Conservation (phyloP, 495 filamentous ascomycete genomes). For the Tricharina praecox region DNA sequence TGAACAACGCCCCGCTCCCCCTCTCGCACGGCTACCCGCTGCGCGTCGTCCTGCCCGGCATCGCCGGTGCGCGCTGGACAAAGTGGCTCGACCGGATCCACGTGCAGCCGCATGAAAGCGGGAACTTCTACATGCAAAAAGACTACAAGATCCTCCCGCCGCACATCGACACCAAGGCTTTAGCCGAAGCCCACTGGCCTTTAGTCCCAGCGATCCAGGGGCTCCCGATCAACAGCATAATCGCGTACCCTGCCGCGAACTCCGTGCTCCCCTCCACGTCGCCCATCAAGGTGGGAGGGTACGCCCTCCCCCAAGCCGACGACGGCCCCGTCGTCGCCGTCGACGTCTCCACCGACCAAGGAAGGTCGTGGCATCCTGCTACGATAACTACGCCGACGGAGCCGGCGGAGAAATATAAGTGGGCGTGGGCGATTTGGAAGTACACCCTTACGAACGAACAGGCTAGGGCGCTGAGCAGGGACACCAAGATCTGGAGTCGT, state of each 20-base stretch:
- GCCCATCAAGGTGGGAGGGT: conserved; percentile 35
- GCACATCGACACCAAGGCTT: conserved; percentile 29
- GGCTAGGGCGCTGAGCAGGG: conserved; percentile 26
- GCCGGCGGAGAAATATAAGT: conserved; percentile 24
- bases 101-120: conserved; percentile 31
- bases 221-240: conserved; percentile 38
- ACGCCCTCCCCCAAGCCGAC: conserved; percentile 39
- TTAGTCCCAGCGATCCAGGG: conserved; percentile 31
- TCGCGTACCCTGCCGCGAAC: conserved; percentile 33
- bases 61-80: conserved; percentile 35
- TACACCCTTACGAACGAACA: conserved; percentile 4
- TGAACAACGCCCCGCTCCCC: conserved; percentile 32
- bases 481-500: conserved; percentile 34
- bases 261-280: conserved; percentile 28
- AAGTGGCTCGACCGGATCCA: conserved; percentile 40
- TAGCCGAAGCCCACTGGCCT: conserved; percentile 36
- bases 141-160: conserved; percentile 40
- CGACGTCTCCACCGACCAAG: conserved; percentile 36
- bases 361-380: conserved; percentile 37
- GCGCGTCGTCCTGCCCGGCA: conserved; percentile 35
- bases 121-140: conserved; percentile 34
- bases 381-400: no score
- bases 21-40: conserved; percentile 36
- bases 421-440: conserved; percentile 25
- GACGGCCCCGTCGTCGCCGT: conserved; percentile 38